Base-by-base conservation (phyloP, 768 basidiomycete species). In the Rossbeevera mucosa region DNA sequence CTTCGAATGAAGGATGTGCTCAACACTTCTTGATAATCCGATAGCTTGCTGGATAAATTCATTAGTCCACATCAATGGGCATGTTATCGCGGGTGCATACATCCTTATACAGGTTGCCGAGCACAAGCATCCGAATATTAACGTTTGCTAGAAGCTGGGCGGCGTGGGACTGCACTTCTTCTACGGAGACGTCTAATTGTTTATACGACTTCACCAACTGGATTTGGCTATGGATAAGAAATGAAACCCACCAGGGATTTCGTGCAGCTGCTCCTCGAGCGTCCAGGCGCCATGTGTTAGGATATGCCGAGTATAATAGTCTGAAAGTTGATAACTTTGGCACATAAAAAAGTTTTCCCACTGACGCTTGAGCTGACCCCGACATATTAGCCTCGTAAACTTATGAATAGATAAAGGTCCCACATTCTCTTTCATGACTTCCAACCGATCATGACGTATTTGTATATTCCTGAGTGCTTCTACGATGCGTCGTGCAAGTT, bases 281-380 rank as follows among this genome's bases (percentile, higher is more conserved):
- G 85, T 86, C 81, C 88, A 95, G 44, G 85, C 79, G 44, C 76
- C 74, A 49, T 89, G 81, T 2, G 87, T 76, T 48, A 93, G 71
- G 9, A 90, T 65, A 67, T 93, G 85, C 16, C 81, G 79, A 7
- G 75, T 75, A 63, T 84, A 93, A 63, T 88, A 88, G 58, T 88
- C 84, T 7, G 89, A 86, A 21, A 94, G 74, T 7, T 78, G 74
- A 69, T 90, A 91, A 1, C 91, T 88, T 68, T 93, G 88, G 7
- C 82, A 83, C 51, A 97, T 78, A 71, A 83, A 84, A 70, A 93
- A 91, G 69, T 97, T 99, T 56, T 85, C 79, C 80, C 86, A 91
- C 49, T 85, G 81, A 54, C 85, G 79, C 69, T 82, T 80, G 36
- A 85, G 74, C 91, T 94, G 61, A 13, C 22, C 11, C 38, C 33